Conservation (phyloP, 257 asterid species). For the Capsicum rhomboideum region DNA sequence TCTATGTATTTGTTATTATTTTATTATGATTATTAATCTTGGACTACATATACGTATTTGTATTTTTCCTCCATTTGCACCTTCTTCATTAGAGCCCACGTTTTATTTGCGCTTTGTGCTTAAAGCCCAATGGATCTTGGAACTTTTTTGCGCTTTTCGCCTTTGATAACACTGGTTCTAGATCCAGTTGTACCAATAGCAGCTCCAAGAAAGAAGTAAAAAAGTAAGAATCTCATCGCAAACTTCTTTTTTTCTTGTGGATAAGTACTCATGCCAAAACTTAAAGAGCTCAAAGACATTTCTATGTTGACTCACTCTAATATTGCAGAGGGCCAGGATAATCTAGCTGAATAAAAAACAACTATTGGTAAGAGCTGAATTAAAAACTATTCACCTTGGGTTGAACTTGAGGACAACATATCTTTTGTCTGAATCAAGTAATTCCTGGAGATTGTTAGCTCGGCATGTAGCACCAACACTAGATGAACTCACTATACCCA, state of each 20-base stretch:
- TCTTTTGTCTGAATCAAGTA: constrained; percentile 34
- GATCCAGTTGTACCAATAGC: background rate
- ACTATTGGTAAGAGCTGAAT: background rate
- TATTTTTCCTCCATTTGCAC: too few species aligned
- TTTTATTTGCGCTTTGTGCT: too few species aligned
- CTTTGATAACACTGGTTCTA: background rate
- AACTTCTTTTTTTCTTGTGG: background rate
- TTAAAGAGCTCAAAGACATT: background rate
- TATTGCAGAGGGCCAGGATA: background rate
- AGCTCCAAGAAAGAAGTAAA: background rate
- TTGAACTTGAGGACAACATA: constrained; percentile 51
- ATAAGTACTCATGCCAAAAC: background rate
- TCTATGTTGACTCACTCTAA: background rate
- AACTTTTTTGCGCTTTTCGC: background rate
- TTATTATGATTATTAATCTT: too few species aligned
- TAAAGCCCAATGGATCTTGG: too few species aligned
- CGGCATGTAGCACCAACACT: constrained; percentile 38
- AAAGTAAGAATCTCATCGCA: background rate
- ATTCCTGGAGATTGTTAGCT: constrained; percentile 51
- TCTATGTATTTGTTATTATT: too few species aligned
- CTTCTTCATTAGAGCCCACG: too few species aligned
- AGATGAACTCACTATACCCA: constrained; percentile 57
- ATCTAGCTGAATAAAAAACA: background rate
- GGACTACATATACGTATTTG: too few species aligned
- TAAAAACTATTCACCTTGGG: constrained; percentile 42